Evolutionary conservation across 73 alveolate genomes (phyloP).

Genomic region (Halteria grandinella): DNA sequence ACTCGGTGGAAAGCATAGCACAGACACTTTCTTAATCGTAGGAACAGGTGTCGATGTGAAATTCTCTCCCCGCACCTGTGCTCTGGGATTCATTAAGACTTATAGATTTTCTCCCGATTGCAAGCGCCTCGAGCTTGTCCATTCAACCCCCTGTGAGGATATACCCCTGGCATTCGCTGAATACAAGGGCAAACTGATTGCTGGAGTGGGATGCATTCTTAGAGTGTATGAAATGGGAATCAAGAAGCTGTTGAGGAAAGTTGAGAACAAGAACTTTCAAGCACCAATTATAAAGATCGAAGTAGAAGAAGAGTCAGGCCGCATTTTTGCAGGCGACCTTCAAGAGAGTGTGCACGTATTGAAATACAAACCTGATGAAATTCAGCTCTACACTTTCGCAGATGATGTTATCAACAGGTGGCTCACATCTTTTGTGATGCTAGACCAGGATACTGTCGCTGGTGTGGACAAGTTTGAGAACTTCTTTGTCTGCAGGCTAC

Average conservation of each 20-base stretch:
- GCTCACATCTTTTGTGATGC: conserved; percentile 83
- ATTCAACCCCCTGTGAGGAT: conserved; percentile 90
- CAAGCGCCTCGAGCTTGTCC: conserved; percentile 74
- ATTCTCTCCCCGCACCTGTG: conserved; percentile 67
- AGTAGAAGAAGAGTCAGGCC: conserved; percentile 89
- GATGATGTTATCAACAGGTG: conserved; percentile 98
- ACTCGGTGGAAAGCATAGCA: conserved; percentile 68
- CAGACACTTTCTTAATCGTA: conserved; percentile 69
- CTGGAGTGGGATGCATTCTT: conserved; percentile 93
- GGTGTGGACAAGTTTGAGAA: conserved; percentile 98
- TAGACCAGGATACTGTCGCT: conserved; percentile 96
- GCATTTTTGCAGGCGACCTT: conserved; percentile 91
- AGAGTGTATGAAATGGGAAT: conserved; percentile 97
- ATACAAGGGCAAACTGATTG: conserved; percentile 89
- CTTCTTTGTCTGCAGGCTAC: conserved; percentile 93
- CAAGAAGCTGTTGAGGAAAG: conserved; percentile 93
- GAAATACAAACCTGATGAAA: conserved; percentile 87
- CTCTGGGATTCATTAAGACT: conserved; percentile 75
- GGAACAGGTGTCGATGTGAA: conserved; percentile 82
- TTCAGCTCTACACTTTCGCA: conserved; percentile 89
- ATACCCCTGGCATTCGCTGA: conserved; percentile 92
- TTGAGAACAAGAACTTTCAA: conserved; percentile 87
- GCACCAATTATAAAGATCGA: conserved; percentile 74
- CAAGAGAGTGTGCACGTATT: conserved; percentile 93
- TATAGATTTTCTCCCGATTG: conserved; percentile 80